Percentiles rank a stretch among this genome's conserved stretches.
Conservation (phyloP, 345 rosid species). For the Angophora floribunda region DNA sequence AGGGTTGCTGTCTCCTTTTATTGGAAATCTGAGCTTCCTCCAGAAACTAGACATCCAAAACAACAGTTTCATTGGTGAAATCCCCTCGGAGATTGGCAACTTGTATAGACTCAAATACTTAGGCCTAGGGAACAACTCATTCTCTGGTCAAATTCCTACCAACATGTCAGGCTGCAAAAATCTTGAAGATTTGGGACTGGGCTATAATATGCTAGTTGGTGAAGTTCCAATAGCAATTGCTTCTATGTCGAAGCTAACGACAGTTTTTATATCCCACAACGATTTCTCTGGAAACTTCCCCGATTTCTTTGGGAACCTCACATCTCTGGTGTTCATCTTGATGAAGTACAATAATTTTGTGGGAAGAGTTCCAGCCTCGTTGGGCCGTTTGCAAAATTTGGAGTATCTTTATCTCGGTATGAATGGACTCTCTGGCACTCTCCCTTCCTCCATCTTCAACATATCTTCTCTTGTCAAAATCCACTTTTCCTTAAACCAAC, state of each 20-base stretch:
- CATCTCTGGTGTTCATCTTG: not conserved
- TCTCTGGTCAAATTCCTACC: not conserved
- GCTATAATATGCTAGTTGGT: fast-evolving
- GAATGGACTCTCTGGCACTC: not conserved
- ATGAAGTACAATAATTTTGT: not conserved
- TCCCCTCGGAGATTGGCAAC: fast-evolving
- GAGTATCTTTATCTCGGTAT: not conserved
- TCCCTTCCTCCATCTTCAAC: conserved; percentile 6
- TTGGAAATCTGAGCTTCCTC: not conserved
- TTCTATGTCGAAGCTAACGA: no score
- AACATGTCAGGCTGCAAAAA: no score
- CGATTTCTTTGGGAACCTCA: not conserved
- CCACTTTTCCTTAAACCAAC: not conserved
- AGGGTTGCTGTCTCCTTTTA: not conserved
- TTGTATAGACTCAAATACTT: not conserved
- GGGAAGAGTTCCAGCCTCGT: conserved; percentile 2
- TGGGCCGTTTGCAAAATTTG: not conserved
- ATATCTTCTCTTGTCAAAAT: not conserved
- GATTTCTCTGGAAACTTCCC: not conserved
- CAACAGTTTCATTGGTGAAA: not conserved
- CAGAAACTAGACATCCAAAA: not conserved
- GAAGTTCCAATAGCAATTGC: no score
- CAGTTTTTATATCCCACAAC: fast-evolving
- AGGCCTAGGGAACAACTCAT: not conserved
- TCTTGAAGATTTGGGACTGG: fast-evolving